These are phyloP conservation scores for Epithemia pelagica DNA, from an alignment of 108 stramenopile species.

Conservation along the genomic window DNA sequence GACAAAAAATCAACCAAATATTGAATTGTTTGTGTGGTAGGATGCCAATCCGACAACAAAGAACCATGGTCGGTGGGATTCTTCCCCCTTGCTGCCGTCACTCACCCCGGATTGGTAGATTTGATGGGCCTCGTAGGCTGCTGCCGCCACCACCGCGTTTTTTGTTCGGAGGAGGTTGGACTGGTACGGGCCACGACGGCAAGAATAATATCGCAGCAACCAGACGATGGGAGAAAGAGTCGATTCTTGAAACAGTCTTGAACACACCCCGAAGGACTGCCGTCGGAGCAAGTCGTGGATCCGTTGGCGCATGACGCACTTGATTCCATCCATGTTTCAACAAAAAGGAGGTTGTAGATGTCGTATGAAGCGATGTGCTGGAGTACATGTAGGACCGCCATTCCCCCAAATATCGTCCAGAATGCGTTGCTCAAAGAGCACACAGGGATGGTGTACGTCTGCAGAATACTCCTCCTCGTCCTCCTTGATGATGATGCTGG, in stretches of 20 bases:
- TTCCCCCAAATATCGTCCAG: background rate
- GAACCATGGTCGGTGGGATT: background rate
- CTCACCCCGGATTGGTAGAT: background rate
- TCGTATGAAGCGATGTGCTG: background rate
- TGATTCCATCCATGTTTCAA: background rate
- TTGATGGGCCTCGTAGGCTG: background rate
- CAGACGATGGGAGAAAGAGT: background rate
- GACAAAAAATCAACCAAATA: background rate
- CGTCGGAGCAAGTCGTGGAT: background rate
- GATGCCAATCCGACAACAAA: background rate
- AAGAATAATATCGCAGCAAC: background rate
- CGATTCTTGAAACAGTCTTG: background rate
- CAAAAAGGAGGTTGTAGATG: background rate
- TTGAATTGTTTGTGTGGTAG: background rate
- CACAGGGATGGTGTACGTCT: background rate
- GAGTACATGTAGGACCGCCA: background rate
- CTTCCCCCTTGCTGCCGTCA: background rate
- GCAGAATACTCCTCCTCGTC: background rate
- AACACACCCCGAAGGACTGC: background rate
- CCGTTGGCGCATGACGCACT: background rate
- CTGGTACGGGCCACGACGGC: background rate
- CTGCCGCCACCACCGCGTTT: too few relatives aligned
- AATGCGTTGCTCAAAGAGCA: background rate
- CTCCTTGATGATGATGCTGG: too few relatives aligned
- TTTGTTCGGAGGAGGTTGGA: background rate